Conservation (phyloP, 225 moss, liverwort and hornwort genomes). For the Pseudisothecium myosuroides region DNA sequence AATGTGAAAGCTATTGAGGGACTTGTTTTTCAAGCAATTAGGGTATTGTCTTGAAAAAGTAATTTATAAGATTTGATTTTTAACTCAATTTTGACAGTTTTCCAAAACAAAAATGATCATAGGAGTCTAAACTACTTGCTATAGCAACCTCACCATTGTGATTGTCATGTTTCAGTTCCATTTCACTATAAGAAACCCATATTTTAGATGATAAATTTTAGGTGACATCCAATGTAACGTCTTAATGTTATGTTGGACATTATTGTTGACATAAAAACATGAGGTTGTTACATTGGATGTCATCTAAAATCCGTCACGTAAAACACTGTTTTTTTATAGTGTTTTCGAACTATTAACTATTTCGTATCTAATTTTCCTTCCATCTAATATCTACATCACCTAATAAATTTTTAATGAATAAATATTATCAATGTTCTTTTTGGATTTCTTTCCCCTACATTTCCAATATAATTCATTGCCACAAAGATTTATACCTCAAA, state of each 20-base stretch:
- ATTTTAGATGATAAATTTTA: too few species aligned
- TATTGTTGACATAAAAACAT: too few species aligned
- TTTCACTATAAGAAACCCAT: too few species aligned
- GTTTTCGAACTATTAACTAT: neutral
- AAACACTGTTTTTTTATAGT: too few species aligned
- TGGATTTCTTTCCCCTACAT: neutral
- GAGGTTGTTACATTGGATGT: too few species aligned
- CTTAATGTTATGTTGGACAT: too few species aligned
- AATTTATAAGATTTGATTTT: neutral
- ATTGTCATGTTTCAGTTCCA: neutral
- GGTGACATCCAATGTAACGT: too few species aligned
- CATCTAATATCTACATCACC: neutral
- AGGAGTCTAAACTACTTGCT: neutral
- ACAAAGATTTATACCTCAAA: neutral
- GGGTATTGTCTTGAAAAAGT: neutral
- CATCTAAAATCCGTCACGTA: too few species aligned
- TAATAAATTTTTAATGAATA: neutral
- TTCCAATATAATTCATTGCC: neutral
- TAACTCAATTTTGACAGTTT: neutral
- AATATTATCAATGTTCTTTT: neutral
- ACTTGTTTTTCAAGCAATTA: neutral
- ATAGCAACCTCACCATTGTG: neutral
- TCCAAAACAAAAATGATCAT: neutral
- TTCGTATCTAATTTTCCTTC: neutral
- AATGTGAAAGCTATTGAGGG: too few species aligned